Conservation (phyloP, 345 rosid genomes). For the Syzygium oleosum region DNA sequence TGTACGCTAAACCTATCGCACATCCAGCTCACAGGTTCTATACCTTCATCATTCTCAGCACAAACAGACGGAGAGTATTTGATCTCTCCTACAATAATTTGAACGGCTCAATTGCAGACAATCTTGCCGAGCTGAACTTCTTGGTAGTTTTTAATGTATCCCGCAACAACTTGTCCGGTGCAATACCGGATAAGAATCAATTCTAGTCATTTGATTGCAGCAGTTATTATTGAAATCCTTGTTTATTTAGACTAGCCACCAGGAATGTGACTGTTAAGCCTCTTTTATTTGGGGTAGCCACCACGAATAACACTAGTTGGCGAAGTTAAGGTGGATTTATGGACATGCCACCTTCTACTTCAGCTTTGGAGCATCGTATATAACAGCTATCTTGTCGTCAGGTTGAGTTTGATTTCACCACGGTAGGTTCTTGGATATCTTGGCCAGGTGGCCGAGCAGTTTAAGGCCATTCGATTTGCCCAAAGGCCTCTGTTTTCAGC, state of each 20-base stretch:
- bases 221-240: neutral
- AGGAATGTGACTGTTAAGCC: neutral
- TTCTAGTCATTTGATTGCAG: neutral
- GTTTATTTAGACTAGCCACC: neutral
- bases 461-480: constrained; percentile 40
- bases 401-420: neutral
- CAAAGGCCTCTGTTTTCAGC: constrained; percentile 37
- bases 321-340: neutral
- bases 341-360: neutral
- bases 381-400: neutral
- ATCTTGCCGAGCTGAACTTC: neutral
- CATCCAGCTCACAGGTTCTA: neutral
- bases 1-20: neutral
- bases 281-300: neutral
- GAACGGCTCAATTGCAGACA: neutral
- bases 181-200: neutral
- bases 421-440: constrained; percentile 57
- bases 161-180: neutral
- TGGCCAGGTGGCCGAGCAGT: constrained; percentile 58
- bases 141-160: neutral
- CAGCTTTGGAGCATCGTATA: neutral
- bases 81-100: neutral
- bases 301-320: neutral
- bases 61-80: neutral
- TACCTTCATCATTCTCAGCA: neutral